phyloP scores from a whole-genome alignment of 768 basidiomycete genomes.

The Glaciozyma antarctica region DNA sequence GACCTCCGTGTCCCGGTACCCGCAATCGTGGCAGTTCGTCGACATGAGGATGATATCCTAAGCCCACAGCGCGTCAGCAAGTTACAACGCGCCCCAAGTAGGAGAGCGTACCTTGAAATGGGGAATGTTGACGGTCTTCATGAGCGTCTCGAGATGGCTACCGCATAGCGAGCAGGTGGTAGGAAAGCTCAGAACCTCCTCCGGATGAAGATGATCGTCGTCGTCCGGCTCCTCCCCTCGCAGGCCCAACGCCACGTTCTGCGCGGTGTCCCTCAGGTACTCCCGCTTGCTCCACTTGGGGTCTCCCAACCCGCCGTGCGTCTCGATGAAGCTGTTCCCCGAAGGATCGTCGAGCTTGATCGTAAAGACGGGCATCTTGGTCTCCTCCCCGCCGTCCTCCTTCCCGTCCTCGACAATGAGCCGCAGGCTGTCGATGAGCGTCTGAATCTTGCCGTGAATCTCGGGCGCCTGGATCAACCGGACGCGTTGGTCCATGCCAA shows the following conservation, averaged over 20 bases:
- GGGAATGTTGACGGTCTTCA: slow-evolving; percentile 94
- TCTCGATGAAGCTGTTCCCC: slow-evolving; percentile 91
- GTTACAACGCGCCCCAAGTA: neutral
- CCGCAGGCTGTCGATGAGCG: slow-evolving; percentile 57
- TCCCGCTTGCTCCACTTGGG: slow-evolving; percentile 60
- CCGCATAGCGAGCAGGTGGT: slow-evolving; percentile 84
- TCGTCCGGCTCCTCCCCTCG: slow-evolving; percentile 37
- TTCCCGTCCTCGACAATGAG: slow-evolving; percentile 54
- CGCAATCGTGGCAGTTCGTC: slow-evolving; percentile 88
- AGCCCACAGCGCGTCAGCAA: neutral
- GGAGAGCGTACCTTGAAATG: slow-evolving; percentile 72
- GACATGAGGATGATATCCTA: slow-evolving; percentile 98
- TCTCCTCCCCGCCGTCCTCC: slow-evolving; percentile 47
- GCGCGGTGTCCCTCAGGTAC: neutral
- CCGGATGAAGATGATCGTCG: slow-evolving; percentile 45
- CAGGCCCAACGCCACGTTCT: neutral
- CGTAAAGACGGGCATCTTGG: slow-evolving; percentile 64
- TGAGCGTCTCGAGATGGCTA: slow-evolving; percentile 67
- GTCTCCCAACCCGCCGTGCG: slow-evolving; percentile 75
- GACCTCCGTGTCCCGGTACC: slow-evolving; percentile 95
- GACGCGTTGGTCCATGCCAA: slow-evolving; percentile 70
- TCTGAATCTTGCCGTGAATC: slow-evolving; percentile 63
- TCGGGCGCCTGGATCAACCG: slow-evolving; percentile 60
- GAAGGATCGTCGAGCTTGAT: slow-evolving; percentile 82
- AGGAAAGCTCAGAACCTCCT: slow-evolving; percentile 82